Evolutionary conservation across 768 basidiomycete species (phyloP), one percentile per base, ranked within the genome.

Genomic region (Fomitopsis serialis): DNA sequence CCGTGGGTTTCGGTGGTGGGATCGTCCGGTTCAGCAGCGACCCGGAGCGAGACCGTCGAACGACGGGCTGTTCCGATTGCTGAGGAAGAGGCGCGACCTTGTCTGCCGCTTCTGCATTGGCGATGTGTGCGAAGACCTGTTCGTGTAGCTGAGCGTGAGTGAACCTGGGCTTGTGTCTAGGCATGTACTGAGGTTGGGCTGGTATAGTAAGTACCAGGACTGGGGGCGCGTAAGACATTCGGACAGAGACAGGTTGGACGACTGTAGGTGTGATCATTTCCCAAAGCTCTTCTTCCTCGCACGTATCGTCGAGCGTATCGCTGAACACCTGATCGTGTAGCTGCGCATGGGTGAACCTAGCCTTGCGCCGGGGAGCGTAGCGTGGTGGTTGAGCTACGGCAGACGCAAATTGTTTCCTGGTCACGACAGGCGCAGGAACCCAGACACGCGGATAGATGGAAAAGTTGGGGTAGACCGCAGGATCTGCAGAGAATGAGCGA

Each of bases 21-120:
- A n/a, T 17, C 12, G 52, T 46, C 7, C 57, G 54, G 12, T 50
- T 37, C 27, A 42, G 56, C 2, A 58, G 50, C 10, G 60, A 58
- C 1, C 60, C 57, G 2, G 50, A 42, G 17, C 60, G 55, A 2
- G 54, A 43, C 22, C 45, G 55, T 13, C 40, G 37, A 13, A 37
- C 40, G 17, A 35, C 22, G 34, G 48, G n/a, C 22, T 11, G 37
- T 4, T 40, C 37, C 5, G 37, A 17, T 7, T 49, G 49, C 13
- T 55, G 49, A 13, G 54, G 54, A n/a, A 50, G 54, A 45, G 49
- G 49, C 37, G 36, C 43, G 61, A 43, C 61, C 61, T 0, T 62
- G 48, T 36, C 66, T 52, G 25, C 64, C 62, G 23, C 56, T 57
- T 22, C 61, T 56, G 48, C 44, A 61, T 50, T 43, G 52, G 68